Conservation (phyloP, 202 grass and related monocot genomes). For the Digitaria exilis region DNA sequence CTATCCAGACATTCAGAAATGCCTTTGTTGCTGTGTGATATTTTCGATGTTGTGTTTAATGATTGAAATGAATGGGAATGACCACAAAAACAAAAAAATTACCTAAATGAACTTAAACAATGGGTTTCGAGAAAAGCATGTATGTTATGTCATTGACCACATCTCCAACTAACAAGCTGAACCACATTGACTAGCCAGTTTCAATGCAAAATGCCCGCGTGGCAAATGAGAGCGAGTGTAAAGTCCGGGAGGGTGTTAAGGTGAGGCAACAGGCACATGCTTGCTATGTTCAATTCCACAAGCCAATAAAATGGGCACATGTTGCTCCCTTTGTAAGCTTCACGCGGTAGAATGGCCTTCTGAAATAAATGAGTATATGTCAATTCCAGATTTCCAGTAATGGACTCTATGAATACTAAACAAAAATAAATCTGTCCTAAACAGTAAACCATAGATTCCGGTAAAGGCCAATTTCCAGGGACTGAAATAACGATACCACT, state of each 20-base stretch:
- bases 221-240: conserved; percentile 26
- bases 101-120: conserved; percentile 45
- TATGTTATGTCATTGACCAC: conserved; percentile 44
- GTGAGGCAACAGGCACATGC: conserved; percentile 36
- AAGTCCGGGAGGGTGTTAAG: conserved; percentile 34
- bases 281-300: conserved; percentile 60
- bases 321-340: conserved; percentile 49
- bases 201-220: conserved; percentile 38
- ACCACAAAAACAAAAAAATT: conserved; percentile 44
- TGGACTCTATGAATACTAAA: conserved; percentile 6
- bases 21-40: conserved; percentile 26
- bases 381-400: conserved; percentile 28
- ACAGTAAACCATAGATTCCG: conserved; percentile 3
- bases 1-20: conserved; percentile 40
- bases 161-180: conserved; percentile 53
- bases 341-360: conserved; percentile 37
- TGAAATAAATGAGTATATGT: conserved; percentile 41
- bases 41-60: conserved; percentile 40
- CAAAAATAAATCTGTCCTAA: neutral
- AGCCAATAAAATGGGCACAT: conserved; percentile 40
- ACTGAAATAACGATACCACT: conserved; percentile 16
- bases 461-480: neutral
- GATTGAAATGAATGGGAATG: conserved; percentile 52
- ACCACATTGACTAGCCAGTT: conserved; percentile 57
- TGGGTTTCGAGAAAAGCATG: conserved; percentile 30